Evolutionary conservation across 768 basidiomycete species (phyloP).

Genomic region (Mycena amicta): DNA sequence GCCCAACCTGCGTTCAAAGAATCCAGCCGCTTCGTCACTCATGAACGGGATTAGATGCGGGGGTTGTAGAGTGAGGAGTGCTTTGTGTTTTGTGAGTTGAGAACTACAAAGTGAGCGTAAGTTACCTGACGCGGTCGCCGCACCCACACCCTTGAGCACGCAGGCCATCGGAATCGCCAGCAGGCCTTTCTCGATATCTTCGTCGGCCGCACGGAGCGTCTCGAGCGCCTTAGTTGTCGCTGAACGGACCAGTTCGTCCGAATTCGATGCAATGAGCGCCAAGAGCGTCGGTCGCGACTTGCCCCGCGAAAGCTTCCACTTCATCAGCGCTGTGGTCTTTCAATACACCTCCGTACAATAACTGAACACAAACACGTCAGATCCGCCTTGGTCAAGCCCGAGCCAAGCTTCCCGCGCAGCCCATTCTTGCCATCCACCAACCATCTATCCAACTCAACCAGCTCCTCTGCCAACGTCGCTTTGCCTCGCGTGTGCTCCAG

Average conservation of each 20-base stretch:
- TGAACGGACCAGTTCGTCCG: slow-evolving; percentile 4
- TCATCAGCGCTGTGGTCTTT: slow-evolving; percentile 13
- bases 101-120: neutral
- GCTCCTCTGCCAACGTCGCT: neutral
- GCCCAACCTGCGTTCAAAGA: slow-evolving; percentile 13
- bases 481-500: slow-evolving; percentile 12
- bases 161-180: slow-evolving; percentile 12
- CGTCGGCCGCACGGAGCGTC: slow-evolving; percentile 1
- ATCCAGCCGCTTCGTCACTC: slow-evolving; percentile 22
- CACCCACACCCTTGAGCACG: slow-evolving; percentile 19
- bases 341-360: neutral
- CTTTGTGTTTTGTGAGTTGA: slow-evolving; percentile 4
- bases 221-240: slow-evolving; percentile 9
- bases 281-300: slow-evolving; percentile 20
- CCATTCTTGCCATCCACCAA: slow-evolving; percentile 4
- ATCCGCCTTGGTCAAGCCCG: slow-evolving; percentile 10
- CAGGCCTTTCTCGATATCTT: slow-evolving; percentile 14
- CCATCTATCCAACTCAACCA: slow-evolving; percentile 15
- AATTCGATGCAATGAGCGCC: slow-evolving; percentile 13
- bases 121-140: slow-evolving; percentile 20
- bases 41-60: slow-evolving; percentile 23
- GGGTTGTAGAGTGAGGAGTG: slow-evolving; percentile 18
- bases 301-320: slow-evolving; percentile 23
- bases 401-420: slow-evolving; percentile 6
- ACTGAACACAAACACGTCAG: slow-evolving; percentile 11